Evolutionary conservation across 768 basidiomycete species (phyloP).

Genomic region (Amanita thiersii): DNA sequence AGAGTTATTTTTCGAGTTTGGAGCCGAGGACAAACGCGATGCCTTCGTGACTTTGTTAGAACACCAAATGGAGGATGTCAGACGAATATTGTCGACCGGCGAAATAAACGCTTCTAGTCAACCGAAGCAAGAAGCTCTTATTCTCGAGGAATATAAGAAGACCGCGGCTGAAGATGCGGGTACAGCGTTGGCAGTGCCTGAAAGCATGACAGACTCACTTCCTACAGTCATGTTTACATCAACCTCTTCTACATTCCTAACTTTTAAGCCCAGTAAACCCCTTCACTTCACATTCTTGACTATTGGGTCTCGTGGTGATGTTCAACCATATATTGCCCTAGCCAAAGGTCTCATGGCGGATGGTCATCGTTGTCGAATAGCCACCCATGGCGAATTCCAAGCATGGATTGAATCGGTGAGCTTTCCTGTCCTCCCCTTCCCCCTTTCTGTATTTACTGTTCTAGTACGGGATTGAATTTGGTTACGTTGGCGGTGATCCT

Average conservation of each 20-base stretch:
- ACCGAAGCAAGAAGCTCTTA: constrained; percentile 64
- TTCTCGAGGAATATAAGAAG: constrained; percentile 80
- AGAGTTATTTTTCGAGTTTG: constrained; percentile 95
- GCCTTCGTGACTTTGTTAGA: constrained; percentile 72
- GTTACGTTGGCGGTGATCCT: constrained; percentile 92
- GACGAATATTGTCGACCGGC: constrained; percentile 35
- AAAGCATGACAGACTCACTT: constrained; percentile 57
- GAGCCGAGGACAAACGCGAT: constrained; percentile 69
- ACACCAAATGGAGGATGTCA: constrained; percentile 70
- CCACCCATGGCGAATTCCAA: constrained; percentile 91
- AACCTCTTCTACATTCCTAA: constrained; percentile 91
- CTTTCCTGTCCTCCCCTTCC: constrained; percentile 5
- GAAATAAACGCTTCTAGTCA: constrained; percentile 35
- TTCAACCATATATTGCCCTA: constrained; percentile 95
- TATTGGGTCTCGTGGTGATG: constrained; percentile 94
- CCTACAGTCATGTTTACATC: constrained; percentile 97
- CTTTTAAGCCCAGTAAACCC: constrained; percentile 84
- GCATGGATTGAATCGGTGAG: constrained; percentile 93
- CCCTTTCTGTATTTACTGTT: constrained; percentile 6
- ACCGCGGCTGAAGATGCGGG: constrained; percentile 26
- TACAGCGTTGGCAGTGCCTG: constrained; percentile 39
- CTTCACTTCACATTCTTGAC: constrained; percentile 92
- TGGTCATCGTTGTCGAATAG: constrained; percentile 85
- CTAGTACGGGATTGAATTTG: constrained; percentile 94
- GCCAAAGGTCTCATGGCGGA: constrained; percentile 87